Evolutionary conservation across 495 filamentous ascomycete species (phyloP), one percentile per base, ranked within the genome.

Genomic region (Clohesyomyces aquaticus): DNA sequence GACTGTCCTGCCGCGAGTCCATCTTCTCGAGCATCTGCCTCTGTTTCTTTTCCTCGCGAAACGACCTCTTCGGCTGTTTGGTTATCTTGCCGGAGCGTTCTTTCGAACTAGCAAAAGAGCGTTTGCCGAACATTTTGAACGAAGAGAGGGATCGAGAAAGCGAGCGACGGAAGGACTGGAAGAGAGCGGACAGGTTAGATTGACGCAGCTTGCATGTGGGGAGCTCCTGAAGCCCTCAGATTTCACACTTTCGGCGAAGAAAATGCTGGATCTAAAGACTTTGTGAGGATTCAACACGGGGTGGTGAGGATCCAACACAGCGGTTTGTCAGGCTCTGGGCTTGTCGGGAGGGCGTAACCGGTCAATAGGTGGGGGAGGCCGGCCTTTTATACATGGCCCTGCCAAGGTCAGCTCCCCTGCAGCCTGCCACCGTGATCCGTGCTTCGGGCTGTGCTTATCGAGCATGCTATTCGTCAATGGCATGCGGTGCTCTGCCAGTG

Each of bases 51-150:
- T 83, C 81, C 75, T 88, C 88, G 75, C 86, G 84, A 77, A 85
- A 84, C 72, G 82, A 83, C 77, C 84, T 91, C 86, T 85, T 91
- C 74, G 82, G 63, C 70, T 79, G 79, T 78, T 86, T 91, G 78
- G 81, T 82, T 77, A 87, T 81, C 83, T 96, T 94, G 75, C 86
- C 85, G 74, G 88, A 88, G 63, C 88, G 86, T 76, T 88, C 82
- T 77, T 84, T 87, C 56, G 84, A 84, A 35, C 51, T 67, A 73
- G 81, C 79, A 80, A 93, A 92, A 69, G 89, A 91, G 74, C 89
- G 88, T 75, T 87, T 91, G 8, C 63, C 63, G 81, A 93, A 92
- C 89, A 93, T 93, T 69, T 59, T 82, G 82, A 57, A 73, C 73
- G 67, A 77, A 75, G 72, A 64, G 66, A 70, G 66, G 66, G 67